phyloP scores from a whole-genome alignment of 2,329 filamentous ascomycete genomes.

The Claviceps arundinis region DNA sequence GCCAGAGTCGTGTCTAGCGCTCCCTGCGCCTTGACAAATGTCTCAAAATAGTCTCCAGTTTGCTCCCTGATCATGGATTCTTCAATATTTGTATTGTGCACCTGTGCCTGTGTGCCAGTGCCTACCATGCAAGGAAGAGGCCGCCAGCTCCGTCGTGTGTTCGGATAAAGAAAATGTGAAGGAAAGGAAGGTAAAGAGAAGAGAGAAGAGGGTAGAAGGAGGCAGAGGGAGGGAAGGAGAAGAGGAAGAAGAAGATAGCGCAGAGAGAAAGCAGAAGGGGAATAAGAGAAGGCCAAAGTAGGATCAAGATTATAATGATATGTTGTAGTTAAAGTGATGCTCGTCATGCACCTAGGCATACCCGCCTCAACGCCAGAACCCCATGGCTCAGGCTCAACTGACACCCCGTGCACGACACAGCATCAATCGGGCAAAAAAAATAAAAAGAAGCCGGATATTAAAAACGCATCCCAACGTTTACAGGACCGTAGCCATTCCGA shows the following conservation, averaged over 20 bases:
- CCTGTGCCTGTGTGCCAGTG: not conserved
- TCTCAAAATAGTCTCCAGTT: not conserved
- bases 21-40: not conserved
- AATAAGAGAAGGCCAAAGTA: not conserved
- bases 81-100: not conserved
- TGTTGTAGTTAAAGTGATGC: not conserved
- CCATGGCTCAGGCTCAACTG: not conserved
- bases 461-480: not conserved
- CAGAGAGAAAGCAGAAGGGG: not conserved
- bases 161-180: not conserved
- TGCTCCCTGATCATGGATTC: not conserved
- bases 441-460: not conserved
- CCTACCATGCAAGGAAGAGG: not conserved
- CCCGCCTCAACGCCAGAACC: not conserved
- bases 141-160: not conserved
- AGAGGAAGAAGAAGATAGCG: not conserved
- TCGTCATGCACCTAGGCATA: not conserved
- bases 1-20: not conserved
- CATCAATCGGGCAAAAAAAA: not conserved
- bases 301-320: not conserved
- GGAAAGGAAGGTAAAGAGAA: not conserved
- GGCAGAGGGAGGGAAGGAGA: not conserved
- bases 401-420: not conserved
- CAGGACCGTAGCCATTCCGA: not conserved
- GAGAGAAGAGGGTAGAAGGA: not conserved